Conservation (phyloP, 345 rosid species). For the Eucalyptus virginea region DNA sequence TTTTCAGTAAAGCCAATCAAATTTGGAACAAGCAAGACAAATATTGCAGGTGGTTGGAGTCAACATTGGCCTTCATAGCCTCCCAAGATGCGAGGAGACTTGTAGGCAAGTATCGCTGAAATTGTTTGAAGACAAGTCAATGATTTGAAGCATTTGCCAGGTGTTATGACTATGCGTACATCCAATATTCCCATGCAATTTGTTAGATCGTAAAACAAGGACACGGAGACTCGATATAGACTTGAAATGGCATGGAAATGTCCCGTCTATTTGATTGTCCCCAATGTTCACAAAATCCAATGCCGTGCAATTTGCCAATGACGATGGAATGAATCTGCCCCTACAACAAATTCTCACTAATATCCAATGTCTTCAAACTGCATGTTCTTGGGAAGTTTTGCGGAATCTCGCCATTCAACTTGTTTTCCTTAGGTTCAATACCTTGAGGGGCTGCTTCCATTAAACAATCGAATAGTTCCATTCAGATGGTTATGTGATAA, state of each 20-base stretch:
- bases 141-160: slow-evolving; percentile 24
- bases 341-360: too few species aligned
- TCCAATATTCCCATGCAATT: background rate
- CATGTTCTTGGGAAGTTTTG: accelerated
- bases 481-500: too few species aligned
- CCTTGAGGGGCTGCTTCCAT: accelerated
- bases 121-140: slow-evolving; percentile 17
- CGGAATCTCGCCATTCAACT: accelerated
- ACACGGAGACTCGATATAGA: slow-evolving; percentile 7
- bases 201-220: slow-evolving; percentile 19
- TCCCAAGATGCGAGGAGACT: background rate
- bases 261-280: background rate
- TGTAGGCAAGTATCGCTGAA: background rate
- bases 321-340: accelerated
- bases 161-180: background rate
- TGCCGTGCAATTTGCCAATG: accelerated
- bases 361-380: too few species aligned
- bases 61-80: background rate
- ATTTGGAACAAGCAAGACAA: accelerated
- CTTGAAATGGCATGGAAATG: slow-evolving; percentile 18
- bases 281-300: too few species aligned
- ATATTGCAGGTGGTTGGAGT: background rate
- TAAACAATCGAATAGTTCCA: too few species aligned
- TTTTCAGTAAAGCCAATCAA: background rate
- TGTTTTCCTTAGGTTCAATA: too few species aligned